Evolutionary conservation across 768 basidiomycete genomes (phyloP).

Genomic region (Chalciporus sphaerocephalus): DNA sequence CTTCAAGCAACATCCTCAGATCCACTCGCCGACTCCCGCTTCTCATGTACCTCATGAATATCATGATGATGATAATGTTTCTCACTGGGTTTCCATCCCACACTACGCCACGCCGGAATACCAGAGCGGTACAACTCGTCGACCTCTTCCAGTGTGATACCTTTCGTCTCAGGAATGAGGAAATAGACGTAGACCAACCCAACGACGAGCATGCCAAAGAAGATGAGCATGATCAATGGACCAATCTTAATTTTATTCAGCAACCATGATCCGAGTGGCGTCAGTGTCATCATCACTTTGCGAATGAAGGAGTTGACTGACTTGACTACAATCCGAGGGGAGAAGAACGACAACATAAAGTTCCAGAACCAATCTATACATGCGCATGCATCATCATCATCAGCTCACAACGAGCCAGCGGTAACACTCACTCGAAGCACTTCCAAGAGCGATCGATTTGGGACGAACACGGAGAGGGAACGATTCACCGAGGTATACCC

Average conservation of each 20-base stretch:
- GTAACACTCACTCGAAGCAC: conserved; percentile 41
- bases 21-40: conserved; percentile 17
- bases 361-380: conserved; percentile 71
- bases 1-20: conserved; percentile 14
- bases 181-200: conserved; percentile 72
- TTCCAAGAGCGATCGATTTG: conserved; percentile 74
- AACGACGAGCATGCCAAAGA: conserved; percentile 68
- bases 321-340: conserved; percentile 59
- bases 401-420: not conserved
- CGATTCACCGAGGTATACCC: conserved; percentile 75
- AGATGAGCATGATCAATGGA: conserved; percentile 70
- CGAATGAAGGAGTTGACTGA: conserved; percentile 22
- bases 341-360: conserved; percentile 69
- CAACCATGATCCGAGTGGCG: too few relatives aligned
- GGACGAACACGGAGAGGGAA: conserved; percentile 79
- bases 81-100: conserved; percentile 50
- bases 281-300: not conserved
- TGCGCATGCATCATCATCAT: conserved; percentile 3
- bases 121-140: conserved; percentile 72
- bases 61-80: conserved; percentile 32
- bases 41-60: conserved; percentile 15
- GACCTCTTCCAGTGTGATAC: conserved; percentile 62
- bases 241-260: conserved; percentile 60
- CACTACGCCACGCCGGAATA: conserved; percentile 62
- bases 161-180: conserved; percentile 78